Evolutionary conservation across 306 rosid genomes (phyloP).

Genomic region (Gillenia trifoliata): DNA sequence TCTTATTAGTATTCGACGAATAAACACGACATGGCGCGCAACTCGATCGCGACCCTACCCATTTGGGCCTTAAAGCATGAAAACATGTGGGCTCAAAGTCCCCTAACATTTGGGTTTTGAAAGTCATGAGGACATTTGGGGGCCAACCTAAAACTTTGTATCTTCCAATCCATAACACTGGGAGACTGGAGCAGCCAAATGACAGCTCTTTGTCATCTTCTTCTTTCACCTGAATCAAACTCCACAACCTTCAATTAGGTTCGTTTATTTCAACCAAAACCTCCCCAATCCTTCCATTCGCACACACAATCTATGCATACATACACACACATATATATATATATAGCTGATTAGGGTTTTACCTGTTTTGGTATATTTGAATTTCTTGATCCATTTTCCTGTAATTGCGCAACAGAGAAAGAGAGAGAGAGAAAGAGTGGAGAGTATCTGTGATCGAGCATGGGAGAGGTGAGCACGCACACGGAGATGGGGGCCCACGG

Average conservation of each 20-base stretch:
- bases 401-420: neutral
- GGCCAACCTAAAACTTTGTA: neutral
- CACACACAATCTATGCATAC: neutral
- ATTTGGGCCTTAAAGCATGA: too few relatives aligned
- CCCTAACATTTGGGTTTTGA: neutral
- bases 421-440: neutral
- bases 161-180: neutral
- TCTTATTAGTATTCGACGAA: too few relatives aligned
- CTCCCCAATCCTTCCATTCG: neutral
- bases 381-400: slow-evolving; percentile 8
- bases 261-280: neutral
- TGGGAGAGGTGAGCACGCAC: slow-evolving; percentile 67
- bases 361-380: neutral
- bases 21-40: too few relatives aligned
- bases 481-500: slow-evolving; percentile 42
- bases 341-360: slow-evolving; percentile 35
- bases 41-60: too few relatives aligned
- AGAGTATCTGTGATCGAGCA: slow-evolving; percentile 23
- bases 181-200: neutral
- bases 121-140: neutral
- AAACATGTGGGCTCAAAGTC: too few relatives aligned
- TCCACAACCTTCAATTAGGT: neutral
- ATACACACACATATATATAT: neutral
- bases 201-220: neutral
- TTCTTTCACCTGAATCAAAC: neutral